Evolutionary conservation across 257 asterid species (phyloP), one percentile per base, ranked within the genome.

Genomic region (Mentha longifolia): DNA sequence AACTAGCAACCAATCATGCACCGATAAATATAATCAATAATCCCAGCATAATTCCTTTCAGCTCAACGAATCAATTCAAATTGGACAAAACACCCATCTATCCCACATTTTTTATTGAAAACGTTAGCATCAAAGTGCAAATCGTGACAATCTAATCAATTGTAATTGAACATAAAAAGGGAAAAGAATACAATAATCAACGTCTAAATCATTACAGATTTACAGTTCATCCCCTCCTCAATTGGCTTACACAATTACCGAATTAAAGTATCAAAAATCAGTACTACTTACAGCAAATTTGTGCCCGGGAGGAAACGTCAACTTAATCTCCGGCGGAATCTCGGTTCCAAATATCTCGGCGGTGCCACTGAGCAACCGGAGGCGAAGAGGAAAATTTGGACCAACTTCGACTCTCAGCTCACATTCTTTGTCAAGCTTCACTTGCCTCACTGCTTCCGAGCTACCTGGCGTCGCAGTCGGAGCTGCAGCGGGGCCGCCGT

Each of bases 341-440:
- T 95, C 99, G 9, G 98, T 92, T 63, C 99, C 98, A 54, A 76
- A 92, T 58, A 95, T 89, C 85, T 95, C 97, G 47, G 97, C 95
- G 17, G 86, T 80, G 72, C 99, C 99, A 61, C 39, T 82, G 68
- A 87, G 80, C 75, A 95, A 75, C 28, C 95, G 91, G 28, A 95
- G 90, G 71, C 98, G 95, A 60, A 95, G 86, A 55, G 95, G 97
- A 57, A 80, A 52, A 43, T 89, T 92, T 17, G 84, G 86, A 37
- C 86, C 84, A 39, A 92, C 96, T 85, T 95, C 99, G 69, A 95
- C 78, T 85, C 99, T 84, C 11, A 95, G 87, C 84, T 92, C 98
- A 69, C 90, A 88, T 78, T 95, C 99, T 76, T 89, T 89, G 65
- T 95, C 98, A 72, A 92, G 83, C 79, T 92, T 95, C 81, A 89